phyloP scores from a whole-genome alignment of 2,329 filamentous ascomycete species.

The Aspergillus tubingensis region DNA sequence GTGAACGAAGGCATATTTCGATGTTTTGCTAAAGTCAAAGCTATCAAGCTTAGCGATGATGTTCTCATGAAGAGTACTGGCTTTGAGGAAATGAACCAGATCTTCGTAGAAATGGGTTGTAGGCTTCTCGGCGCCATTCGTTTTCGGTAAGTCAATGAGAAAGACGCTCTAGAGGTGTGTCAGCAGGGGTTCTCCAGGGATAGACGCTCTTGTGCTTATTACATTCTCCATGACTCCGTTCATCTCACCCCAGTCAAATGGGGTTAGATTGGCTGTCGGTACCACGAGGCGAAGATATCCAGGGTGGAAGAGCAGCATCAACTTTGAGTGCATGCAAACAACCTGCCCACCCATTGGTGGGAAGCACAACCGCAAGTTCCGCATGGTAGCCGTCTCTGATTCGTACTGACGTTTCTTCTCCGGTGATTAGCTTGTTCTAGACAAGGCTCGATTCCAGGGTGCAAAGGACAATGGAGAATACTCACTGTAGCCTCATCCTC shows the following conservation, averaged over 20 bases:
- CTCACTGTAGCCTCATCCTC: slow-evolving; percentile 51
- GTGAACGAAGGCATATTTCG: slow-evolving; percentile 76
- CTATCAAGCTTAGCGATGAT: slow-evolving; percentile 68
- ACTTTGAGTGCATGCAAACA: slow-evolving; percentile 88
- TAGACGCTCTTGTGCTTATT: slow-evolving; percentile 22
- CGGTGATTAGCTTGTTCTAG: background rate
- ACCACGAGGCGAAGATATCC: slow-evolving; percentile 76
- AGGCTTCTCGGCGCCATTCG: slow-evolving; percentile 30
- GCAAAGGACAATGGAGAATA: background rate
- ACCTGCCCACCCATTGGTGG: slow-evolving; percentile 72
- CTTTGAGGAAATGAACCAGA: slow-evolving; percentile 68
- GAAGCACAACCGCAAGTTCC: slow-evolving; percentile 70
- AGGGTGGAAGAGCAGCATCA: slow-evolving; percentile 82
- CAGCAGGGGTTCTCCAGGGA: background rate
- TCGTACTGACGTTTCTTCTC: slow-evolving; percentile 40
- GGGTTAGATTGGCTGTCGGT: slow-evolving; percentile 81
- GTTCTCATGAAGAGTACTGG: slow-evolving; percentile 64
- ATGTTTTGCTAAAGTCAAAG: slow-evolving; percentile 80
- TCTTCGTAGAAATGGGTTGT: slow-evolving; percentile 67
- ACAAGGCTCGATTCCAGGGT: too few species aligned
- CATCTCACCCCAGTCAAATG: slow-evolving; percentile 86
- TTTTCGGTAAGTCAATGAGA: slow-evolving; percentile 80
- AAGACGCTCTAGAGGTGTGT: slow-evolving; percentile 66
- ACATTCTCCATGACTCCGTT: slow-evolving; percentile 81
- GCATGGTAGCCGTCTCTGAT: slow-evolving; percentile 45